Conservation (phyloP, 148 eudicot species). For the Amaranthus hypochondriacus region DNA sequence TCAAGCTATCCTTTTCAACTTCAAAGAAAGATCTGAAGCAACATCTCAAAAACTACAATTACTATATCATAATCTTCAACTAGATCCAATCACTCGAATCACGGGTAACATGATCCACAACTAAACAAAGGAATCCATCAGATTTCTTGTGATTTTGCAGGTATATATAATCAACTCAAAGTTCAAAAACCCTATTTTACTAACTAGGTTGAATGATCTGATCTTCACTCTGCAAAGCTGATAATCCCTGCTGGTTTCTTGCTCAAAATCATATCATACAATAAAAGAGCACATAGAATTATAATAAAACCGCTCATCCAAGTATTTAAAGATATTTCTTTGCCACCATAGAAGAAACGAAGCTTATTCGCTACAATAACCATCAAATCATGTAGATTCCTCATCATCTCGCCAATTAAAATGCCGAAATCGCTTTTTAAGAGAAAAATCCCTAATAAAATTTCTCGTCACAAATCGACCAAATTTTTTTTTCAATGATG, state of each 20-base stretch:
- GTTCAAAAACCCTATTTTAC: background rate
- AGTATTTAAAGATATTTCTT: background rate
- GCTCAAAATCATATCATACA: conserved; percentile 1
- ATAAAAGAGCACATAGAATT: background rate
- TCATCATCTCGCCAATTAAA: background rate
- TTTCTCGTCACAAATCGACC: background rate
- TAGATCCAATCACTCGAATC: conserved; percentile 7
- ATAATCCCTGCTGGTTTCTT: background rate
- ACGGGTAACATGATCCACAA: conserved; percentile 8
- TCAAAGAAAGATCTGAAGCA: background rate
- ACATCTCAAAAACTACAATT: background rate
- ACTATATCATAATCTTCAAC: no score
- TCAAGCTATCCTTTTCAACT: background rate
- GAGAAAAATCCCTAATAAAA: background rate
- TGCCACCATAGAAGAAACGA: background rate
- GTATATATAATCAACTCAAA: background rate
- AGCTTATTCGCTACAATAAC: background rate
- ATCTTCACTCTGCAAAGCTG: background rate
- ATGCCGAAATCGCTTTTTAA: background rate
- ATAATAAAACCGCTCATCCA: conserved; percentile 4
- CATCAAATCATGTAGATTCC: background rate
- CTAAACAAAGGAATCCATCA: background rate
- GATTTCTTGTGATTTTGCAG: background rate
- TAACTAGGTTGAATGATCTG: conserved; percentile 1
- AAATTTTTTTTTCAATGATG: background rate